These are phyloP conservation scores for Grifola frondosa DNA, from an alignment of 1,284 basidiomycete species.

Conservation along the genomic window DNA sequence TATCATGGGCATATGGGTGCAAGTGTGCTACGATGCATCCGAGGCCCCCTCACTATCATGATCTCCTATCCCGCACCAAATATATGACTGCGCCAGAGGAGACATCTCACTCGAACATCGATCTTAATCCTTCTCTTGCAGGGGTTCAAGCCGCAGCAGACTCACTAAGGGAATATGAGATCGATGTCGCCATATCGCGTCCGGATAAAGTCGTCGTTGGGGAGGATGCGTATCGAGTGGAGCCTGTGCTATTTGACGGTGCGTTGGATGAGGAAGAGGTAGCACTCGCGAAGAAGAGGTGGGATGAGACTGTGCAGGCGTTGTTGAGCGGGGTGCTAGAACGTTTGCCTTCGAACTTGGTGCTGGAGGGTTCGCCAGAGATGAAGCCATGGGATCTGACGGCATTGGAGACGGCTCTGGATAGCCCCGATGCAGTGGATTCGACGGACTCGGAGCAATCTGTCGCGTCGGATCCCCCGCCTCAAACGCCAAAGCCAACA, in stretches of 20 bases:
- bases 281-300: constrained; percentile 12
- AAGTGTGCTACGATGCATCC: constrained; percentile 22
- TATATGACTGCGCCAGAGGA: constrained; percentile 7
- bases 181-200: constrained; percentile 25
- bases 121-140: constrained; percentile 24
- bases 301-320: constrained; percentile 24
- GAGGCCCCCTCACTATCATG: constrained; percentile 29
- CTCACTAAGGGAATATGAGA: constrained; percentile 28
- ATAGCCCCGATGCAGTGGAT: constrained; percentile 20
- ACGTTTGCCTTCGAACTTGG: constrained; percentile 16
- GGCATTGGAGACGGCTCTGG: constrained; percentile 15
- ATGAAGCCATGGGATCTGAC: constrained; percentile 23
- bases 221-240: background rate
- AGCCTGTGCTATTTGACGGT: constrained; percentile 4
- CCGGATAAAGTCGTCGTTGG: constrained; percentile 4
- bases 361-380: constrained; percentile 14
- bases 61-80: constrained; percentile 18
- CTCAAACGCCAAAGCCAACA: constrained; percentile 26
- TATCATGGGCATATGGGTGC: constrained; percentile 28
- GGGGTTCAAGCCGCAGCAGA: constrained; percentile 29
- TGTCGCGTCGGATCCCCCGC: constrained; percentile 28
- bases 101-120: too few relatives aligned
- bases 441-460: constrained; percentile 30
- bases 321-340: constrained; percentile 26
- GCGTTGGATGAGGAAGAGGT: constrained; percentile 11